Conservation (phyloP, 2,329 filamentous ascomycete genomes). For the Alternaria sp. region DNA sequence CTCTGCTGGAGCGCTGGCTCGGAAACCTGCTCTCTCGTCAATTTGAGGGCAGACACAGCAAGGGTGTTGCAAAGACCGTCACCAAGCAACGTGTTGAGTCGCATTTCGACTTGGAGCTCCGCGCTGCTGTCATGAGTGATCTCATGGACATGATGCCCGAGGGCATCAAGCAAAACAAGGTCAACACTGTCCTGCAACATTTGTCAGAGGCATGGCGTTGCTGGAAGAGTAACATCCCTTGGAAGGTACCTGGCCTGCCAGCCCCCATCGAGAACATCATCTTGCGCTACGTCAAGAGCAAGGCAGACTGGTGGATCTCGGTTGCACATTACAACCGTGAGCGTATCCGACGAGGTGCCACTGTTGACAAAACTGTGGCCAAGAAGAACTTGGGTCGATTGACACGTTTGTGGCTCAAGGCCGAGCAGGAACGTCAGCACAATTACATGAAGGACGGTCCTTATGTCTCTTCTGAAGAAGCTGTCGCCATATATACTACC, state of each 20-base stretch:
- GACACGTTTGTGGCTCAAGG: constrained; percentile 95
- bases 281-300: constrained; percentile 96
- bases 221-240: constrained; percentile 99
- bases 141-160: constrained; percentile 99
- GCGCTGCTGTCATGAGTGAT: constrained; percentile 98
- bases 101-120: constrained; percentile 95
- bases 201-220: constrained; percentile 98
- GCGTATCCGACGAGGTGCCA: constrained; percentile 92
- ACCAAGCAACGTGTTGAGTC: constrained; percentile 99
- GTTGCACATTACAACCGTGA: constrained; percentile 99
- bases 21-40: constrained; percentile 96
- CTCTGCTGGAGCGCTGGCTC: constrained; percentile 93
- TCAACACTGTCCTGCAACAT: constrained; percentile 97
- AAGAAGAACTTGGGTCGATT: constrained; percentile 98
- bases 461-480: constrained; percentile 97
- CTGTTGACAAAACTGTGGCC: constrained; percentile 97
- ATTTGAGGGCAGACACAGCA: constrained; percentile 97
- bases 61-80: constrained; percentile 97
- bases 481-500: constrained; percentile 97
- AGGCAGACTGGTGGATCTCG: constrained; percentile 99
- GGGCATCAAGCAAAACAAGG: constrained; percentile 99
- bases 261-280: constrained; percentile 99
- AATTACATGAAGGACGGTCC: constrained; percentile 99
- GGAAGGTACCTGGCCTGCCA: constrained; percentile 96
- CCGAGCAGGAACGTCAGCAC: constrained; percentile 97